Evolutionary conservation across 306 rosid genomes (phyloP).

Genomic region (Ormosia emarginata): DNA sequence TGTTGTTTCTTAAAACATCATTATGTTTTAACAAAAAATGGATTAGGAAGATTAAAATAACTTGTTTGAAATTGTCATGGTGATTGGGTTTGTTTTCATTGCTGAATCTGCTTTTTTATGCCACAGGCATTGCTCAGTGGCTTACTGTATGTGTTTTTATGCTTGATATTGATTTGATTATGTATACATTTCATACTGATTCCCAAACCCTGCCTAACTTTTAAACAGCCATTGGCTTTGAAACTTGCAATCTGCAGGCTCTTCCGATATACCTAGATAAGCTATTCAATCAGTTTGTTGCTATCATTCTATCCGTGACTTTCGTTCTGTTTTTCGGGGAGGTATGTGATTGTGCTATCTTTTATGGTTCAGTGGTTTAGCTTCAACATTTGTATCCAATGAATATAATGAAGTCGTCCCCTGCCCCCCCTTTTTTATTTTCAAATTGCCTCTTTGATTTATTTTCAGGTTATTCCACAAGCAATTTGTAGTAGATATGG

Average conservation of each 20-base stretch:
- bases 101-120: neutral
- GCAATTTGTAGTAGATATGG: conserved; percentile 94
- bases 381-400: neutral
- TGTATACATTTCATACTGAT: neutral
- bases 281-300: conserved; percentile 84
- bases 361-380: neutral
- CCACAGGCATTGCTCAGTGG: neutral
- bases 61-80: neutral
- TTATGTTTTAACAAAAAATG: neutral
- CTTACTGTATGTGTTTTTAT: neutral
- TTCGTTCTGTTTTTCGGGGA: conserved; percentile 90
- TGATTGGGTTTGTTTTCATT: neutral
- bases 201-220: conserved; percentile 25
- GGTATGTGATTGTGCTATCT: conserved; percentile 40
- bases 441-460: neutral
- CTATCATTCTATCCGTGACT: conserved; percentile 93
- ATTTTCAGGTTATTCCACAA: conserved; percentile 96
- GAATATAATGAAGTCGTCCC: neutral
- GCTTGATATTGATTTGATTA: conserved; percentile 14
- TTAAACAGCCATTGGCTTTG: conserved; percentile 32
- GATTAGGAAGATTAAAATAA: conserved; percentile 26
- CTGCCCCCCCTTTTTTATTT: neutral
- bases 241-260: conserved; percentile 69
- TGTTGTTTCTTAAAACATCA: neutral
- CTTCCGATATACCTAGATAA: conserved; percentile 93